Conservation (phyloP, 2,329 filamentous ascomycete species). For the Claviceps cyperi region DNA sequence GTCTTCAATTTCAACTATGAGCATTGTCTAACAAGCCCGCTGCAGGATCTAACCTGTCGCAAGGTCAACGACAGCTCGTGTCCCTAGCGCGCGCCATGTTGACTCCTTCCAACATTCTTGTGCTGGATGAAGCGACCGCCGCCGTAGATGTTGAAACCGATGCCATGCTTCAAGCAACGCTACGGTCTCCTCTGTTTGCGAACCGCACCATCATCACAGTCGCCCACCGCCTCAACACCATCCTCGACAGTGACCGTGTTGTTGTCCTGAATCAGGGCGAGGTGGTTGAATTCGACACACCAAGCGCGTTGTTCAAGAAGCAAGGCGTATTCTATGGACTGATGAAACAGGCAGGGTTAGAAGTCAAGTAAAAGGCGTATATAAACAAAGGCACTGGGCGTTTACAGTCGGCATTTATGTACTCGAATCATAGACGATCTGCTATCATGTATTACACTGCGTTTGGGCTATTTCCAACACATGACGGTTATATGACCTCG, state of each 20-base stretch:
- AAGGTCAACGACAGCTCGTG: constrained; percentile 87
- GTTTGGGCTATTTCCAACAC: no score
- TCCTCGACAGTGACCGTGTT: constrained; percentile 76
- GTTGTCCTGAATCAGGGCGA: constrained; percentile 83
- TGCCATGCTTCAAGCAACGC: constrained; percentile 48
- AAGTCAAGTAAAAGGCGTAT: constrained; percentile 22
- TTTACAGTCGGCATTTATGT: not conserved
- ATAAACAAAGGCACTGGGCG: no score
- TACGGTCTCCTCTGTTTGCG: constrained; percentile 55
- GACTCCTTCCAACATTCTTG: constrained; percentile 90
- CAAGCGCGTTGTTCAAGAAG: constrained; percentile 58
- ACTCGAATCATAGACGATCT: no score
- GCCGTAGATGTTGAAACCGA: constrained; percentile 55
- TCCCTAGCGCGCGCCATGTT: constrained; percentile 87
- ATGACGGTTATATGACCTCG: no score
- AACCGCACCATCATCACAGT: constrained; percentile 97
- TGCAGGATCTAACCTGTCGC: constrained; percentile 80
- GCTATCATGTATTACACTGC: no score
- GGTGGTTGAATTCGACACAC: constrained; percentile 87
- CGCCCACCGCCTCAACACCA: constrained; percentile 95
- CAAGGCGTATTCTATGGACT: constrained; percentile 75
- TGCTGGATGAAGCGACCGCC: constrained; percentile 92
- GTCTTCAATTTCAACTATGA: no score
- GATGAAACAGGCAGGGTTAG: constrained; percentile 78
- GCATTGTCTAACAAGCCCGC: no score